phyloP scores from a whole-genome alignment of 1,284 basidiomycete genomes.

The Malassezia yamatoensis region DNA sequence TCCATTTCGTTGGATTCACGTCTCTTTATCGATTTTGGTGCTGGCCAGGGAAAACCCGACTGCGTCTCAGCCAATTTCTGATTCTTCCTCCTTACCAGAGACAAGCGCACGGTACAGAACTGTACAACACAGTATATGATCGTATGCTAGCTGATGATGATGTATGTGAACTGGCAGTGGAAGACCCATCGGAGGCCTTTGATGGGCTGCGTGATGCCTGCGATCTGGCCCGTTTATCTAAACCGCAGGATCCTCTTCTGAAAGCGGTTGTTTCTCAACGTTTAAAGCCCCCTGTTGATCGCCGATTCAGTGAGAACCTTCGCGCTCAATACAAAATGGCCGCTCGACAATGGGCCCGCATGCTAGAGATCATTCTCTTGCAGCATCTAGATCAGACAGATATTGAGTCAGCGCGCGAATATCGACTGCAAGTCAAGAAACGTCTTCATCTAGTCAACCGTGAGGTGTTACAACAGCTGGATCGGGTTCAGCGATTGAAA shows the following conservation, averaged over 20 bases:
- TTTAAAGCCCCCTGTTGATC: slow-evolving; percentile 65
- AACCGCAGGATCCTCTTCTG: slow-evolving; percentile 23
- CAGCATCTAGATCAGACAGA: slow-evolving; percentile 62
- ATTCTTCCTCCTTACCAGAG: slow-evolving; percentile 83
- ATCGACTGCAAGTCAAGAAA: slow-evolving; percentile 63
- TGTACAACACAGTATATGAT: slow-evolving; percentile 78
- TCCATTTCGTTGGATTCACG: slow-evolving; percentile 57
- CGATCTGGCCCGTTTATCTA: slow-evolving; percentile 67
- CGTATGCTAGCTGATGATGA: slow-evolving; percentile 59
- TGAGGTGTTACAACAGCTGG: slow-evolving; percentile 76
- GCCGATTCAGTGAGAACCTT: slow-evolving; percentile 68
- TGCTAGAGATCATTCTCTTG: slow-evolving; percentile 83
- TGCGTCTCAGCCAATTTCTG: slow-evolving; percentile 69
- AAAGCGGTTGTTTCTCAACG: slow-evolving; percentile 45
- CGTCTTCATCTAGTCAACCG: slow-evolving; percentile 85
- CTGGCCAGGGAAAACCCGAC: slow-evolving; percentile 24
- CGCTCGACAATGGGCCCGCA: slow-evolving; percentile 80
- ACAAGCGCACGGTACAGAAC: slow-evolving; percentile 60
- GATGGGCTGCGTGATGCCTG: slow-evolving; percentile 86
- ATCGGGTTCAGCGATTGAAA: slow-evolving; percentile 70
- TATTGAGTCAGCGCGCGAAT: slow-evolving; percentile 56
- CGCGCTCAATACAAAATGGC: slow-evolving; percentile 78
- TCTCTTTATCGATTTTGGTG: slow-evolving; percentile 35
- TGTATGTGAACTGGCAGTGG: slow-evolving; percentile 82
- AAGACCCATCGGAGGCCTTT: slow-evolving; percentile 92